Evolutionary conservation across 2,329 filamentous ascomycete species (phyloP), one percentile per base, ranked within the genome.

Genomic region (Uncinocarpus reesii): DNA sequence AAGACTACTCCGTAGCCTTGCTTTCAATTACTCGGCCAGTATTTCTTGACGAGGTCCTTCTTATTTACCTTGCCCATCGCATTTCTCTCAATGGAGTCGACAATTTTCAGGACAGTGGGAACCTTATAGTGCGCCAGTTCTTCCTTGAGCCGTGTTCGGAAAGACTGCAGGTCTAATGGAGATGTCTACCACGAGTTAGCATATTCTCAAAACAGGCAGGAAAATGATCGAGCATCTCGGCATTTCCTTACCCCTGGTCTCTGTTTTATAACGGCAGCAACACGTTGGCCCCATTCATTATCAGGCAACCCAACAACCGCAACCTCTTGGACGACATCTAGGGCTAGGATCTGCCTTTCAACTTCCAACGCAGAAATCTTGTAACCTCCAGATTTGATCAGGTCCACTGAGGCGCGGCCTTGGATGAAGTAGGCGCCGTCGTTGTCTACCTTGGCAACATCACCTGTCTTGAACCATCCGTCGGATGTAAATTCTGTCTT

Each of bases 71-170:
- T 98, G 36, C 92, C 92, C 92, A 98, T 98, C 26, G 89, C 90
- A 66, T 95, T 95, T 57, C 85, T 73, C 10, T 85, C 84, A 53
- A 95, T 88, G 32, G 78, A 68, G 40, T 86, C 81, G 15, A 96
- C 86, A 4, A 93, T 70, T 63, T 80, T 83, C 65, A 96, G 71
- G 51, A 95, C 81, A 62, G 92, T 87, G 0, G 92, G 92, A 49
- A 96, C 89, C 74, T 98, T 96, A 68, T 96, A 95, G 53, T 77
- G 80, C 2, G 83, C 92, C 55, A 96, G 67, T 28, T 77, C 71
- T 41, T 78, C 77, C 66, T 83, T 86, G 57, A 95, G 70, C 11
- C 60, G 50, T 4, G 59, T 47, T 4, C 66, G 65, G 7, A 69
- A 58, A 3, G 53, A 41, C 11, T 55, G 53, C 4, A 69, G 52